A percentile compares a stretch with the other conserved stretches of the same genome.
phyloP scores from a whole-genome alignment of 441 rosid species.

The Aleurites moluccanus region DNA sequence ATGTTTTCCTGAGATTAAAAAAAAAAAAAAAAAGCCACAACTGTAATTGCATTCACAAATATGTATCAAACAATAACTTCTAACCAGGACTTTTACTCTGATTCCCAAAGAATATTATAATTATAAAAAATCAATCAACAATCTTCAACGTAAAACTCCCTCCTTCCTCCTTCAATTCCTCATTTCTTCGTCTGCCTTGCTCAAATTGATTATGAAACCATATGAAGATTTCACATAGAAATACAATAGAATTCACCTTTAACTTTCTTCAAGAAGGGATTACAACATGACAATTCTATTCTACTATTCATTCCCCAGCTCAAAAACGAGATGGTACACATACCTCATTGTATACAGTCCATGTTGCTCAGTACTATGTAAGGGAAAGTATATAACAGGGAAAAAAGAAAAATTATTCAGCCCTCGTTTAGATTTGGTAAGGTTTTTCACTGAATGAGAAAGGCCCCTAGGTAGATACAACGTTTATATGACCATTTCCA shows the following conservation, averaged over 20 bases:
- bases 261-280: neutral
- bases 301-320: neutral
- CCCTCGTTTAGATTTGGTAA: neutral
- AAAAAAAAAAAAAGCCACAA: slow-evolving; percentile 14
- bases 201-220: neutral
- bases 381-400: neutral
- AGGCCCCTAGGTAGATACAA: too few species aligned
- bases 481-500: too few species aligned
- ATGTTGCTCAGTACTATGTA: neutral
- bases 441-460: too few species aligned
- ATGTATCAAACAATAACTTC: neutral
- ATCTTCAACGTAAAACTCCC: neutral
- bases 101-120: neutral
- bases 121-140: neutral
- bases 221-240: neutral
- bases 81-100: neutral
- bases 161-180: neutral
- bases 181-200: too few species aligned
- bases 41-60: neutral
- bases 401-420: neutral
- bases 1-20: slow-evolving; percentile 47
- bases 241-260: neutral
- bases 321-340: neutral
- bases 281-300: neutral
- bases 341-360: neutral